Conservation (phyloP, 352 stramenopile species). For the Pythium periplocum region DNA sequence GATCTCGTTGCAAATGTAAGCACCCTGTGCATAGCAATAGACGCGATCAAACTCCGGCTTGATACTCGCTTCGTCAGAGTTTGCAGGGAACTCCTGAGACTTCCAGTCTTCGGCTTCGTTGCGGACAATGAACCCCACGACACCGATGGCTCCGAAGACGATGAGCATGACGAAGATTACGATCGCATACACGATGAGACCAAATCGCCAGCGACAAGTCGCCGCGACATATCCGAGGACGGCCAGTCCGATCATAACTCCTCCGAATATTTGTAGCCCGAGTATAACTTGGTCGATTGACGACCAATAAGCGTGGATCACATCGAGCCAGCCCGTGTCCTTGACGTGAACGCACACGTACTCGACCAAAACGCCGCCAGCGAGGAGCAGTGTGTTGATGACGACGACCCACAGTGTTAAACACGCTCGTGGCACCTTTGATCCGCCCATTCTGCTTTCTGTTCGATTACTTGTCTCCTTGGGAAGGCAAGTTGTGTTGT, state of each 20-base stretch:
- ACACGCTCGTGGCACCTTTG: neutral
- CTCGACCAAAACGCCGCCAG: constrained; percentile 51
- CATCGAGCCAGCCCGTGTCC: constrained; percentile 47
- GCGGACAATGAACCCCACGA: constrained; percentile 38
- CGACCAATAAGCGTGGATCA: constrained; percentile 52
- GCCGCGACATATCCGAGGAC: constrained; percentile 51
- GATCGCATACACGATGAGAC: constrained; percentile 50
- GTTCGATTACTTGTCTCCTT: too few relatives aligned
- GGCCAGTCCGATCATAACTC: constrained; percentile 51
- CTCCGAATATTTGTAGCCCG: constrained; percentile 42
- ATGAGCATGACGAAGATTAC: constrained; percentile 49
- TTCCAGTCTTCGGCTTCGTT: constrained; percentile 44
- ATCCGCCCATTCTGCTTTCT: too few relatives aligned
- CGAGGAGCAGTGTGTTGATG: constrained; percentile 57
- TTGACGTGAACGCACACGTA: constrained; percentile 37
- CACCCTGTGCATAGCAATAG: constrained; percentile 73
- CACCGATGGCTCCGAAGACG: constrained; percentile 41
- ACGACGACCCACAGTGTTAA: constrained; percentile 37
- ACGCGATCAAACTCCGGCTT: constrained; percentile 58
- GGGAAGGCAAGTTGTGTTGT: too few relatives aligned
- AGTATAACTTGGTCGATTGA: constrained; percentile 36
- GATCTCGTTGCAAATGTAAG: constrained; percentile 61
- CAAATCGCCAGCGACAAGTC: constrained; percentile 47
- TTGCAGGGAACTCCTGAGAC: constrained; percentile 36
- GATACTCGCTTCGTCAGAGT: constrained; percentile 34